phyloP scores from a whole-genome alignment of 345 rosid species.

The Chamaenerion angustifolium region DNA sequence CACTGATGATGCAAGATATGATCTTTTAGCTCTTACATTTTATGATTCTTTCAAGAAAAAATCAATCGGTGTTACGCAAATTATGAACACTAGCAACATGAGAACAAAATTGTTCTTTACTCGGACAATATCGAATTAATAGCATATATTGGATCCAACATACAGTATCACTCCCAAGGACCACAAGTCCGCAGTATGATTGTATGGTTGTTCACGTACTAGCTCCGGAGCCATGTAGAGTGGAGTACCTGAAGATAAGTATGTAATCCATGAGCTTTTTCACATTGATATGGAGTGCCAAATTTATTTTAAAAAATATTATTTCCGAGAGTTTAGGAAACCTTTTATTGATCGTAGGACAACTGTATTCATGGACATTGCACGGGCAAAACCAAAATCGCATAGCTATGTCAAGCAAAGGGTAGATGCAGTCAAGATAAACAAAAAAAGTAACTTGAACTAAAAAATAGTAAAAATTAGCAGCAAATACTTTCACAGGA shows the following conservation, averaged over 20 bases:
- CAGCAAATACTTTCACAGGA: not conserved
- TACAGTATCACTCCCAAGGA: slow-evolving; percentile 99
- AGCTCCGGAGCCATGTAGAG: slow-evolving; percentile 98
- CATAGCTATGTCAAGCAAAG: slow-evolving; percentile 52
- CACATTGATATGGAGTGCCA: not conserved
- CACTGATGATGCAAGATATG: not conserved
- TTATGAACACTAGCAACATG: too few species aligned
- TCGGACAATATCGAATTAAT: too few species aligned
- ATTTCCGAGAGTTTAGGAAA: slow-evolving; percentile 10
- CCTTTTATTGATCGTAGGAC: slow-evolving; percentile 96
- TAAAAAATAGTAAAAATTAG: not conserved
- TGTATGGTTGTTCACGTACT: slow-evolving; percentile 93
- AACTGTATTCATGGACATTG: slow-evolving; percentile 95
- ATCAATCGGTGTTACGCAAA: too few species aligned
- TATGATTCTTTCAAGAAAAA: too few species aligned
- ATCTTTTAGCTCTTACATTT: too few species aligned
- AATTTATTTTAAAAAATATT: not conserved
- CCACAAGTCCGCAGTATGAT: slow-evolving; percentile 97
- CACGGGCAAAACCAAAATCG: slow-evolving; percentile 99
- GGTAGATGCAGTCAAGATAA: slow-evolving; percentile 1
- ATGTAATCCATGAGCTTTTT: not conserved
- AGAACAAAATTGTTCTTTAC: too few species aligned
- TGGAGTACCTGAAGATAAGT: slow-evolving; percentile 66
- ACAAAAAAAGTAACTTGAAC: not conserved
- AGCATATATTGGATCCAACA: slow-evolving; percentile 7